A percentile compares a stretch with the other conserved stretches of the same genome.
Evolutionary conservation across 139 green algal genomes (phyloP).

Genomic region (Bryopsis sp.): DNA sequence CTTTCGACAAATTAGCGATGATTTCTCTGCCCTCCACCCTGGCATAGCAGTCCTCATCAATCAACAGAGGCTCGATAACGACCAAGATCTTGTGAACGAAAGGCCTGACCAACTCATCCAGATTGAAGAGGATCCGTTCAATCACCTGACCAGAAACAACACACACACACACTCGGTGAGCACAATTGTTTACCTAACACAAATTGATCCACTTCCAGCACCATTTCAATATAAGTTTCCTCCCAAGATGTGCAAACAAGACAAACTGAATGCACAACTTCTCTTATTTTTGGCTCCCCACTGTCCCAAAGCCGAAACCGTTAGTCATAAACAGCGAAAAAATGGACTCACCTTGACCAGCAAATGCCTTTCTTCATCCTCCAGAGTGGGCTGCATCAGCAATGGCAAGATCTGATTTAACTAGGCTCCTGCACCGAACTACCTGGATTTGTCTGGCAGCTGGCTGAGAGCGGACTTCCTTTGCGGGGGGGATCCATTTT

Average conservation of each 20-base stretch:
- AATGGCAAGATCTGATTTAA: slow-evolving; percentile 98
- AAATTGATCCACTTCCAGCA: no score
- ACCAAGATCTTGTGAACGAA: slow-evolving; percentile 99
- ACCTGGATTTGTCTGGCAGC: slow-evolving; percentile 93
- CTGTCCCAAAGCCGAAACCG: no score
- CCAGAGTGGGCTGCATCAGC: slow-evolving; percentile 95
- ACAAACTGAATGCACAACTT: no score
- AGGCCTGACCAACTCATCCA: slow-evolving; percentile 95
- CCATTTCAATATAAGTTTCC: no score
- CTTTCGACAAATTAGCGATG: slow-evolving; percentile 96
- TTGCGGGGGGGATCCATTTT: slow-evolving; percentile 95
- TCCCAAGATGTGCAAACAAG: no score
- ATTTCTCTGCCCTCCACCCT: slow-evolving; percentile 96
- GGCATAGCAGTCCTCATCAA: slow-evolving; percentile 99
- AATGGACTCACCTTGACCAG: slow-evolving; percentile 74
- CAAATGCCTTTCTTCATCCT: slow-evolving; percentile 97
- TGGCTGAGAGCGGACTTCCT: slow-evolving; percentile 91
- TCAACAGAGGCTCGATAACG: slow-evolving; percentile 98
- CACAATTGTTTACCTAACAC: no score
- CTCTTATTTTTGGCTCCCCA: no score
- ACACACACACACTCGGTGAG: no score
- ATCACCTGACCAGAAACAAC: slow-evolving; percentile 33
- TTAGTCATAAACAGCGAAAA: no score
- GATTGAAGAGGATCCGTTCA: slow-evolving; percentile 91
- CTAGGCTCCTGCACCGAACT: slow-evolving; percentile 88